Base-by-base conservation (phyloP, 805 yeast genomes). In the Hanseniaspora jakobsenii region DNA sequence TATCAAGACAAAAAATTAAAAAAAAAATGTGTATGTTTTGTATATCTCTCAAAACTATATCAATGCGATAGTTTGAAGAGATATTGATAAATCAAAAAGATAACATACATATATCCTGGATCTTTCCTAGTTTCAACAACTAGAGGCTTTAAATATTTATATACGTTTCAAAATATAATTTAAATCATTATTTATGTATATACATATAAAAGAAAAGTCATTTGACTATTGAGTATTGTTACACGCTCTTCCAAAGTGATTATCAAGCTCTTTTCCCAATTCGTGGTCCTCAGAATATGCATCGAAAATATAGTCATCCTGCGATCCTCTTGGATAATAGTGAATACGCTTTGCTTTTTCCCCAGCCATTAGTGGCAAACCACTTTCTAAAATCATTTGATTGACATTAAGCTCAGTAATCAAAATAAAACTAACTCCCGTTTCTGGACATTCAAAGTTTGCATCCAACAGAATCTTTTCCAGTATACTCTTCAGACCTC, bases 401-500 rank as follows among this genome's bases (percentile, higher is more conserved):
- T 62, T 57, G 4, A 72, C 72, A 0, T 73, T 69, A 3, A 62
- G 63, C 32, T 61, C 61, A 47, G 70, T 70, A 13, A 75, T 60
- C 8, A 75, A 55, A 1, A 73, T 78, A 53, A 65, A 72, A 17
- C 68, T 57, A 7, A 71, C 63, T 0, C 74, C 72, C 19, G 77
- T 69, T n/a, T 69, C 76, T 0, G 79, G 79, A 51, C 77, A 71
- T 38, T 74, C 79, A 54, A 68, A 75, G 53, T 74, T 75, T 4
- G 73, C 73, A 36, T 66, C 64, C 14, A 73, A 55, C 18, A 74
- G 53, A 14, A 73, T 47, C 44, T 71, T 65, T 47, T 73, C 79
- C 68, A 75, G 62, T 4, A 73, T 69, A 1, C 73, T 70, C 50
- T 77, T 61, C 23, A 75, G 53, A 0, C 80, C 80, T 52, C 81